Conservation (phyloP, 2,329 filamentous ascomycete genomes). For the Gaeumannomyces tritici region DNA sequence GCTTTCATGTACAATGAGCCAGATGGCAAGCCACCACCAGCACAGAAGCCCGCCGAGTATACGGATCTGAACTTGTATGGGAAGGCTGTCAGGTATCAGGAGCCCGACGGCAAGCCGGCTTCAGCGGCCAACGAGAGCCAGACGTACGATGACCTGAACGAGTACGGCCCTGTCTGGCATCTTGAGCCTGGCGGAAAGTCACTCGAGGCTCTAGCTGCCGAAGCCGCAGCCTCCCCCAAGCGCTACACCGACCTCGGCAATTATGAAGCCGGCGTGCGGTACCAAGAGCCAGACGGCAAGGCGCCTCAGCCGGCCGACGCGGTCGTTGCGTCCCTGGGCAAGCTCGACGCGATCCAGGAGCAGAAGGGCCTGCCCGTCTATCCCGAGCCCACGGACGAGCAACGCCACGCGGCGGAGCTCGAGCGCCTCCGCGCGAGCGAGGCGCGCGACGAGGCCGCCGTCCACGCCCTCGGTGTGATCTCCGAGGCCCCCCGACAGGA, state of each 20-base stretch:
- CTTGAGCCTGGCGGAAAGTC: constrained; percentile 13
- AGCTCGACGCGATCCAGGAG: constrained; percentile 22
- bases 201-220: background rate
- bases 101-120: constrained; percentile 15
- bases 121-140: constrained; percentile 11
- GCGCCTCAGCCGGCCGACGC: constrained; percentile 13
- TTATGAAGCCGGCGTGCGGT: constrained; percentile 23
- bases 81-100: constrained; percentile 23
- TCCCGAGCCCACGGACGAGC: background rate
- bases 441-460: background rate
- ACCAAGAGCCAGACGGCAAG: constrained; percentile 23
- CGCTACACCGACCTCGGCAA: constrained; percentile 26
- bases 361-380: background rate
- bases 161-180: constrained; percentile 17
- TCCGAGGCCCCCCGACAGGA: background rate
- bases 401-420: background rate
- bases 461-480: background rate
- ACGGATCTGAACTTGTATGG: constrained; percentile 25
- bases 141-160: constrained; percentile 16
- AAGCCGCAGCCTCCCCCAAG: constrained; percentile 19
- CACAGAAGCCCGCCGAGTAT: constrained; percentile 25
- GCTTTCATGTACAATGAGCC: constrained; percentile 21
- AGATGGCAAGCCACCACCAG: constrained; percentile 24
- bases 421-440: background rate
- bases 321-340: constrained; percentile 23